phyloP scores from a whole-genome alignment of 306 rosid genomes.

The Cucurbita ficifolia region DNA sequence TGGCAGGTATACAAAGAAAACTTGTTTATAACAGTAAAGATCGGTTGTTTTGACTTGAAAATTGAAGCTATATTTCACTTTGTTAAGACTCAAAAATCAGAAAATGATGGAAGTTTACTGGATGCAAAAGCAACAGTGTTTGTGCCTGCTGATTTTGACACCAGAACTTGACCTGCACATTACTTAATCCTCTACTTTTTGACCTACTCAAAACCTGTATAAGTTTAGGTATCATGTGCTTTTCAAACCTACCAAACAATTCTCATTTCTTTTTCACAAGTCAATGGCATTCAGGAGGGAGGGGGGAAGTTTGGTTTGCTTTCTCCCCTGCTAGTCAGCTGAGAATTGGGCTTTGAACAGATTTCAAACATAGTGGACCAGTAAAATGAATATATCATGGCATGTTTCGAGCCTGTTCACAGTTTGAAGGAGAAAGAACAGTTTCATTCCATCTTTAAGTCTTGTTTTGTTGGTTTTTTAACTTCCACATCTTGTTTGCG shows the following conservation, averaged over 20 bases:
- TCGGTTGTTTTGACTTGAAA: background rate
- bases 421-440: background rate
- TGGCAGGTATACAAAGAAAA: slow-evolving; percentile 53
- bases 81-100: background rate
- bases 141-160: slow-evolving; percentile 3
- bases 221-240: slow-evolving; percentile 2
- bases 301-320: background rate
- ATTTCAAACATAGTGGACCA: background rate
- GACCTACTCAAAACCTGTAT: background rate
- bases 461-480: background rate
- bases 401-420: background rate
- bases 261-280: background rate
- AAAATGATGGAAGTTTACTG: slow-evolving; percentile 2
- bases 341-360: background rate
- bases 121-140: slow-evolving; percentile 2
- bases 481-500: background rate
- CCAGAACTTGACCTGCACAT: slow-evolving; percentile 10
- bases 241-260: slow-evolving; percentile 7
- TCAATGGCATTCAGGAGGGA: background rate
- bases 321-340: background rate
- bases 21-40: background rate
- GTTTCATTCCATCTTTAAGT: background rate
- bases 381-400: background rate
- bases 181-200: background rate
- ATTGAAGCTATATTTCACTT: background rate